phyloP scores from a whole-genome alignment of 495 filamentous ascomycete genomes.

The Melanomma pulvis-pyrius region DNA sequence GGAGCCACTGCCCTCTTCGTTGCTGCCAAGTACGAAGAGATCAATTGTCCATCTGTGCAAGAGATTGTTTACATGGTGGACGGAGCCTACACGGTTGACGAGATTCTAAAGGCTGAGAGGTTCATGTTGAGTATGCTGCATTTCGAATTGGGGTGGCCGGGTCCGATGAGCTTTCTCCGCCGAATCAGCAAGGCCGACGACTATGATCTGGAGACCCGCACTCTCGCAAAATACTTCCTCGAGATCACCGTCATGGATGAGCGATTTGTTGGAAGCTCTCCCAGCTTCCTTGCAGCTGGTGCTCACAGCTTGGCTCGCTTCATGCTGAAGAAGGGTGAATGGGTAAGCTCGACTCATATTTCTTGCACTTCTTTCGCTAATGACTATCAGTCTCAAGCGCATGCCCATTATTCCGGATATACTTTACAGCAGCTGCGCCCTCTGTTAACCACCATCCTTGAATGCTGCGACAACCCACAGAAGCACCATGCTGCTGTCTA shows the following conservation, averaged over 20 bases:
- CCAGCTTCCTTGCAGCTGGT: constrained; percentile 88
- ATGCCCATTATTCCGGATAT: constrained; percentile 91
- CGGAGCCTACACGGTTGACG: constrained; percentile 80
- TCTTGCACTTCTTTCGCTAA: constrained; percentile 32
- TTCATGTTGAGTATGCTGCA: constrained; percentile 97
- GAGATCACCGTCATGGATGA: constrained; percentile 98
- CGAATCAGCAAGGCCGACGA: constrained; percentile 98
- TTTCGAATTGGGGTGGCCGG: constrained; percentile 94
- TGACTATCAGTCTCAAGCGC: constrained; percentile 65
- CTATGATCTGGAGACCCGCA: constrained; percentile 93
- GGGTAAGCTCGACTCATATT: constrained; percentile 64
- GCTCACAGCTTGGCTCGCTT: constrained; percentile 91
- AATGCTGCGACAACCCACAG: constrained; percentile 80
- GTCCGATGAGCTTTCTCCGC: constrained; percentile 96
- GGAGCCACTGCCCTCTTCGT: constrained; percentile 95
- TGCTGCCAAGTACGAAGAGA: constrained; percentile 97
- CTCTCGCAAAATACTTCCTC: constrained; percentile 96
- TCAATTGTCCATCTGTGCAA: constrained; percentile 89
- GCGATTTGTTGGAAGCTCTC: constrained; percentile 86
- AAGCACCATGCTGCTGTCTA: constrained; percentile 85
- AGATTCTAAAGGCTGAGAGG: constrained; percentile 94
- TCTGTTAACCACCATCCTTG: constrained; percentile 72
- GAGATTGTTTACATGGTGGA: constrained; percentile 99
- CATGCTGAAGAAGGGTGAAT: constrained; percentile 85
- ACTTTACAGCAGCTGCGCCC: constrained; percentile 81